Evolutionary conservation across 2,329 filamentous ascomycete species (phyloP).

Genomic region (Penicillium sp.): DNA sequence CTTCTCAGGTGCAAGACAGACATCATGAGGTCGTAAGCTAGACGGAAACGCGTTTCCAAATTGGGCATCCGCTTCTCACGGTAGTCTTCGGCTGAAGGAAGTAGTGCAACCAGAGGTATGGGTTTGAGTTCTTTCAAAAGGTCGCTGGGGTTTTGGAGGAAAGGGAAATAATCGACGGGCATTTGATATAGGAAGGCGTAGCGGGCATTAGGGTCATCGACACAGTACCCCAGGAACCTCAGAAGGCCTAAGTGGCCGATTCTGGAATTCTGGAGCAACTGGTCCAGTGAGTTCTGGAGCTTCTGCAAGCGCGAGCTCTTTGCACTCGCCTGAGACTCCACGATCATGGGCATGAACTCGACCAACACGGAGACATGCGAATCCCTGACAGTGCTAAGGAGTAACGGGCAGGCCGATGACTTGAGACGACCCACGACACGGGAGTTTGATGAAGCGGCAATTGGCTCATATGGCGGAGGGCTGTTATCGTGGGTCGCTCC

Average conservation of each 20-base stretch:
- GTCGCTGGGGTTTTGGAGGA: constrained; percentile 43
- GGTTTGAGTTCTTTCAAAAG: constrained; percentile 40
- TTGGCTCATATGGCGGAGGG: constrained; percentile 46
- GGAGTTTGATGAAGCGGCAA: constrained; percentile 46
- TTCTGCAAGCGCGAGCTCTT: constrained; percentile 34
- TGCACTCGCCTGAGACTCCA: constrained; percentile 33
- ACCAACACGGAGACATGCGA: constrained; percentile 43
- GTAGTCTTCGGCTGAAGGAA: constrained; percentile 45
- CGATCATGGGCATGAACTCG: constrained; percentile 45
- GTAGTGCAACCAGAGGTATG: constrained; percentile 44
- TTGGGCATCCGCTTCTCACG: constrained; percentile 49
- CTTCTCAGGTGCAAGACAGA: constrained; percentile 60
- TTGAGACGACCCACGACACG: constrained; percentile 44
- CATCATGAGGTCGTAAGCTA: constrained; percentile 61
- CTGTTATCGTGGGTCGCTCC: constrained; percentile 42
- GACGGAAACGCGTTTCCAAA: constrained; percentile 62
- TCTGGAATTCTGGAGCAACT: constrained; percentile 43
- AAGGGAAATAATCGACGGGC: constrained; percentile 51
- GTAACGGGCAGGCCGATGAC: constrained; percentile 37
- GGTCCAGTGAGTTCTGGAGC: constrained; percentile 41
- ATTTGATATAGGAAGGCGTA: constrained; percentile 64
- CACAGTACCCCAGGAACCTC: constrained; percentile 53
- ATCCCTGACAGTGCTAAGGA: constrained; percentile 34
- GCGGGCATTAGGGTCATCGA: constrained; percentile 59
- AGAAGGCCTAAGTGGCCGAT: constrained; percentile 46